Evolutionary conservation across 768 basidiomycete species (phyloP), one percentile per base, ranked within the genome.

Genomic region (Tylopilus felleus): DNA sequence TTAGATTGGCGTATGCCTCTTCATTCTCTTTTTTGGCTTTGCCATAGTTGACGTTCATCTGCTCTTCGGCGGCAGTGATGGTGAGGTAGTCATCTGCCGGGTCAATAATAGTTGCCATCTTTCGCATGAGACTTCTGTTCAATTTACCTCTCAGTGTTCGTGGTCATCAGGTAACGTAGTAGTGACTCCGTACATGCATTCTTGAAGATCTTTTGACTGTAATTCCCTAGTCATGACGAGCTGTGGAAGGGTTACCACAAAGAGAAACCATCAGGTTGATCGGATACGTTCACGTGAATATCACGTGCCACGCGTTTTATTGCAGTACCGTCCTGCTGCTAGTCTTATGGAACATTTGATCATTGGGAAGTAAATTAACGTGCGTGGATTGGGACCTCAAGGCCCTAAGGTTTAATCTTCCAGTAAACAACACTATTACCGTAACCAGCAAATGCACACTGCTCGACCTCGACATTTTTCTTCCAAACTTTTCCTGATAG

Each of bases 11-110:
- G 56, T 86, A 84, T 3, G 82, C 78, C 43, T 86, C 82, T 44
- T 90, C 88, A 0, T 86, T 67, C 42, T 87, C 86, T 60, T 82
- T 85, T 70, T 80, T 86, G 47, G 83, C 73, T 50, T 71, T 75
- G 8, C 77, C 73, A 55, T 85, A 81, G 10, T 81, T 81, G 8
- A 76, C 60, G 14, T 78, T 78, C 65, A 89, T 83, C 58, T 79
- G 83, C 54, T 90, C 83, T 60, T 91, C 87, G 8, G 88, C 84
- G 8, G 79, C 81, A 16, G 84, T 82, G 46, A 92, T 88, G 13
- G 86, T 85, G 53, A 86, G 71, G 65, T 83, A 90, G 68, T 92
- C 90, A 49, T 90, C 87, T 40, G 86, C 84, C 12, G 88, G 86
- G 62, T 88, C 84, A 51, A 92, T 87, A 53, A 90, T 83, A 4